These are phyloP conservation scores for Hypoxylon sp. DNA, from an alignment of 2,329 filamentous ascomycete genomes.

Conservation along the genomic window DNA sequence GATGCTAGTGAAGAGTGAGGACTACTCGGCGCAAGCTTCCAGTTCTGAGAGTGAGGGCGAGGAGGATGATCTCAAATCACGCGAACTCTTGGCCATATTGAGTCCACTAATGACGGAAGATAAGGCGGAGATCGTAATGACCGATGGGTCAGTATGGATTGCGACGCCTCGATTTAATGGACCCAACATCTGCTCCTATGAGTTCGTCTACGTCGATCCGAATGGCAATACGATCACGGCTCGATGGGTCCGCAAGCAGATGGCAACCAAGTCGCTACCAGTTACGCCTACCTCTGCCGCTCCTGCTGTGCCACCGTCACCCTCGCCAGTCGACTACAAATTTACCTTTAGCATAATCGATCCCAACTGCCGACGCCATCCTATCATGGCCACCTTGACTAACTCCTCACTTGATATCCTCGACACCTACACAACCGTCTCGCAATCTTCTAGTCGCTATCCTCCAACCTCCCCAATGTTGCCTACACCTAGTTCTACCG, in stretches of 20 bases:
- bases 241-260: constrained; percentile 70
- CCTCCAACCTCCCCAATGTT: constrained; percentile 54
- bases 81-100: constrained; percentile 72
- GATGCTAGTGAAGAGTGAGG: constrained; percentile 74
- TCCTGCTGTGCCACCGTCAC: constrained; percentile 37
- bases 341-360: constrained; percentile 83
- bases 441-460: constrained; percentile 57
- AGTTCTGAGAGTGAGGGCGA: constrained; percentile 50
- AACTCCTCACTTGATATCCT: constrained; percentile 72
- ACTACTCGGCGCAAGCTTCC: constrained; percentile 61
- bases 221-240: constrained; percentile 67
- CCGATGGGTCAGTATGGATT: constrained; percentile 68
- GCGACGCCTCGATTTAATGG: constrained; percentile 62
- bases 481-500: constrained; percentile 28
- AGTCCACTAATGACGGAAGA: constrained; percentile 66
- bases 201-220: constrained; percentile 69
- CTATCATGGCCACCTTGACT: constrained; percentile 75
- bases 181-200: constrained; percentile 57
- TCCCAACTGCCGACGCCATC: constrained; percentile 73
- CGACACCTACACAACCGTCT: constrained; percentile 70
- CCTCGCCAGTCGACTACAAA: constrained; percentile 56
- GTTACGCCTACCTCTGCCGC: constrained; percentile 35
- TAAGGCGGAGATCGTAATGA: constrained; percentile 71
- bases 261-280: constrained; percentile 43
- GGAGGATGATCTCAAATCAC: constrained; percentile 52